Conservation (phyloP, 1,139 yeast genomes). For the Saccharomyces pastorianus region DNA sequence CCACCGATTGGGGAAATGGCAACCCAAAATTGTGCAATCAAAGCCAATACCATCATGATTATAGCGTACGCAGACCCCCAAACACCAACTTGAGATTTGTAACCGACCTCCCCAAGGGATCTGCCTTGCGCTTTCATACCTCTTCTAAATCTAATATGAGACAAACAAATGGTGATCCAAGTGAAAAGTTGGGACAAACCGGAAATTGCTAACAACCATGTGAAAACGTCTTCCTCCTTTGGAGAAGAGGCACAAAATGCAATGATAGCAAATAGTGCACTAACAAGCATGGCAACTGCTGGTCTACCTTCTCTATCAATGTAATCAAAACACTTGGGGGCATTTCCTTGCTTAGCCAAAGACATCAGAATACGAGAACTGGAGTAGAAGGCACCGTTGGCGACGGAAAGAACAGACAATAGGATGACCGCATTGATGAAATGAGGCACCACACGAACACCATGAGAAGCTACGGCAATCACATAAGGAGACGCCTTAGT, state of each 20-base stretch:
- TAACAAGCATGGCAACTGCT: slow-evolving; percentile 41
- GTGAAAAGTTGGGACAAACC: slow-evolving; percentile 55
- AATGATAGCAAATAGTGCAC: slow-evolving; percentile 44
- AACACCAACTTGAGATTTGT: slow-evolving; percentile 43
- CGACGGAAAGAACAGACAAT: slow-evolving; percentile 43
- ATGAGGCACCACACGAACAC: slow-evolving; percentile 49
- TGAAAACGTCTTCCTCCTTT: slow-evolving; percentile 45
- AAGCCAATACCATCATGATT: slow-evolving; percentile 38
- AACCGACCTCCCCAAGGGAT: slow-evolving; percentile 42
- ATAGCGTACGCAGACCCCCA: slow-evolving; percentile 44
- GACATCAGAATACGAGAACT: slow-evolving; percentile 52
- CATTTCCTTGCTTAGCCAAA: slow-evolving; percentile 49
- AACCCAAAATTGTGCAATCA: slow-evolving; percentile 55
- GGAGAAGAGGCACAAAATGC: slow-evolving; percentile 49
- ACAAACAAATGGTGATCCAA: slow-evolving; percentile 50
- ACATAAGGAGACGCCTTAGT: slow-evolving; percentile 68
- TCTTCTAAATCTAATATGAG: slow-evolving; percentile 51
- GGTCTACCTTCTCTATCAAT: slow-evolving; percentile 58
- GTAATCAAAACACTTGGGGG: slow-evolving; percentile 48
- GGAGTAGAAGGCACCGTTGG: slow-evolving; percentile 48
- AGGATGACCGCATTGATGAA: slow-evolving; percentile 43
- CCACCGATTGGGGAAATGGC: slow-evolving; percentile 55
- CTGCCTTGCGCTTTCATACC: slow-evolving; percentile 48
- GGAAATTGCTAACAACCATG: slow-evolving; percentile 54
- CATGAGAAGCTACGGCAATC: slow-evolving; percentile 60